These are phyloP conservation scores for Neobulgaria alba DNA, from an alignment of 2,329 filamentous ascomycete species.

Conservation along the genomic window DNA sequence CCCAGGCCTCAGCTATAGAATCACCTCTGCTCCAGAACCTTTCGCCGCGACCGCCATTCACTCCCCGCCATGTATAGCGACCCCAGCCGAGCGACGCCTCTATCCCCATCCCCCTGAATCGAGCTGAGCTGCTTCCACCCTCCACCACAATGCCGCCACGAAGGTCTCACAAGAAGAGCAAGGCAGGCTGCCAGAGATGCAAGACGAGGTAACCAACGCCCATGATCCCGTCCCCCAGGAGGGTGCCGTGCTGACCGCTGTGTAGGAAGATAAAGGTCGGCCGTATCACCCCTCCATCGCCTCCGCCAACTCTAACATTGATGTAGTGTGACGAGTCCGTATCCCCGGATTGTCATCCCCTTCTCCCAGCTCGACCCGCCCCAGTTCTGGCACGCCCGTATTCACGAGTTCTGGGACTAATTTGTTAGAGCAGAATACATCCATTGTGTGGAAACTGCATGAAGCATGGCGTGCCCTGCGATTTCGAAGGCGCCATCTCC, in stretches of 20 bases:
- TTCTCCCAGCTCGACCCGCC: neutral
- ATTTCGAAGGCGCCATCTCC: slow-evolving; percentile 44
- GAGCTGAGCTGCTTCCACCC: neutral
- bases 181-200: slow-evolving; percentile 47
- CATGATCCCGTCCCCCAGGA: no score
- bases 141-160: slow-evolving; percentile 47
- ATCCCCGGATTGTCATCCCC: neutral
- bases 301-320: slow-evolving; percentile 5
- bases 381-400: neutral
- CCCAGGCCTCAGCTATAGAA: no score
- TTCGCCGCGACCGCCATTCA: no score
- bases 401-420: neutral
- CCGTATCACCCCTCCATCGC: slow-evolving; percentile 22
- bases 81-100: no score
- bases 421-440: slow-evolving; percentile 34
- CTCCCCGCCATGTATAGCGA: no score
- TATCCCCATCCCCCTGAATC: slow-evolving; percentile 8
- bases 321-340: slow-evolving; percentile 46
- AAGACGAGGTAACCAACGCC: slow-evolving; percentile 1
- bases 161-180: slow-evolving; percentile 62
- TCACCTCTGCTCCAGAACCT: no score
- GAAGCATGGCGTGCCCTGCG: slow-evolving; percentile 58
- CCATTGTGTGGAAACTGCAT: slow-evolving; percentile 57
- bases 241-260: slow-evolving; percentile 4
- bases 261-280: slow-evolving; percentile 57